Percentiles rank a stretch among this genome's conserved stretches.
phyloP scores from a whole-genome alignment of 1,284 basidiomycete species.

The Fomitiporia mediterranea region DNA sequence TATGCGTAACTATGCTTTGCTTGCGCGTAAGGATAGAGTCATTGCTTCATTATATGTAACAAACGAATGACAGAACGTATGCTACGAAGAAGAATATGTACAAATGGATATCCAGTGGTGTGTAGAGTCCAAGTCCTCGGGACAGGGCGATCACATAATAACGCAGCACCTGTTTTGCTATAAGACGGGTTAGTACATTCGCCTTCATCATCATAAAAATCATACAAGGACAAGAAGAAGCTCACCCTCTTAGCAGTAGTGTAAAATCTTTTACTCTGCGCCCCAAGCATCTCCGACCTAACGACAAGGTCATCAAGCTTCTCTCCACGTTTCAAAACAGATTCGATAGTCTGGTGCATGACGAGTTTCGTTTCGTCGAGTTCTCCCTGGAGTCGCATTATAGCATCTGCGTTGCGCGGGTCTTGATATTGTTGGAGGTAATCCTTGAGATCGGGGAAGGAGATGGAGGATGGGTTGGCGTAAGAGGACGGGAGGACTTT shows the following conservation, averaged over 20 bases:
- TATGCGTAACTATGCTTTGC: too few relatives aligned
- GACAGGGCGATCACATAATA: conserved; percentile 31
- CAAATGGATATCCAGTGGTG: neutral
- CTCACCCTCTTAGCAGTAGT: conserved; percentile 89
- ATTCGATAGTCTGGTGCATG: conserved; percentile 98
- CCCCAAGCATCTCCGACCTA: conserved; percentile 85
- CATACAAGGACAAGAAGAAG: conserved; percentile 14
- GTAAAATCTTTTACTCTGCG: conserved; percentile 93
- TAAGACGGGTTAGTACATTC: conserved; percentile 15
- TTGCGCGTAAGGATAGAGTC: too few relatives aligned
- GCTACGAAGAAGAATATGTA: neutral
- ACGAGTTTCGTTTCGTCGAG: conserved; percentile 99
- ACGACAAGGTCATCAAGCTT: conserved; percentile 97
- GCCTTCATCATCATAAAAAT: too few relatives aligned
- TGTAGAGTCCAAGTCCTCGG: neutral
- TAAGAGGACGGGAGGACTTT: conserved; percentile 73
- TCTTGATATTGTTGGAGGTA: conserved; percentile 97
- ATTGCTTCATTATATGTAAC: neutral
- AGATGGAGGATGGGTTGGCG: conserved; percentile 57
- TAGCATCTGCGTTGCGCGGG: conserved; percentile 95
- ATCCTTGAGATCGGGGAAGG: conserved; percentile 67
- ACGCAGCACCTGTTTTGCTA: conserved; percentile 72
- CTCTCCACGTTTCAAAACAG: conserved; percentile 93
- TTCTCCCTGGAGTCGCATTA: conserved; percentile 98
- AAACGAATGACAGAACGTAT: neutral